A percentile compares a stretch with the other conserved stretches of the same genome.
phyloP scores from a whole-genome alignment of 441 rosid genomes.

The Erodium trifolium region DNA sequence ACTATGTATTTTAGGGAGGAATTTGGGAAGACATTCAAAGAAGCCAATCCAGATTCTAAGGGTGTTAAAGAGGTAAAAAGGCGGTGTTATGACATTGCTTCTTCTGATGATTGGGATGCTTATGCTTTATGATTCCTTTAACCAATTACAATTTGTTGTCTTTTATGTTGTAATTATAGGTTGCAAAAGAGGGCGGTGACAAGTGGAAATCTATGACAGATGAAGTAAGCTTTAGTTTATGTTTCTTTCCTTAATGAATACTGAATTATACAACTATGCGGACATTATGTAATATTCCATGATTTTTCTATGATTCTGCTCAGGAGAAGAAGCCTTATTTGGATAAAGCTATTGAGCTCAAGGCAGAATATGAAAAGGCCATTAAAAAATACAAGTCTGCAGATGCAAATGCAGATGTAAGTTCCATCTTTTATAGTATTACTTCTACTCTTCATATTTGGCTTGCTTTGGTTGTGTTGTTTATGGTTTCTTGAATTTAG shows the following conservation, averaged over 20 bases:
- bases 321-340: constrained; percentile 72
- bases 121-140: background rate
- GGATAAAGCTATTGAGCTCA: constrained; percentile 68
- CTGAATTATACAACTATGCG: background rate
- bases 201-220: constrained; percentile 78
- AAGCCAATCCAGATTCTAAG: constrained; percentile 48
- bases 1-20: constrained; percentile 38
- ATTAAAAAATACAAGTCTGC: constrained; percentile 31
- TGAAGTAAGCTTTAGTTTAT: constrained; percentile 41
- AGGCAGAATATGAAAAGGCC: constrained; percentile 50
- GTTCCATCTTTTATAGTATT: constrained; percentile 9
- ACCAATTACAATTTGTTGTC: background rate
- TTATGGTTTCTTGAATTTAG: background rate
- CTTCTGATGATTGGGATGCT: background rate
- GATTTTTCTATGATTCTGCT: background rate
- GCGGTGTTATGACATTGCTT: background rate
- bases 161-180: constrained; percentile 28
- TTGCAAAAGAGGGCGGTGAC: constrained; percentile 75
- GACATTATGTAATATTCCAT: no score
- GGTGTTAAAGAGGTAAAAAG: constrained; percentile 39
- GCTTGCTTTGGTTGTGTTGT: background rate
- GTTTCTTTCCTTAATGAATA: background rate
- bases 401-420: constrained; percentile 33
- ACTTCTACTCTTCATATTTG: background rate
- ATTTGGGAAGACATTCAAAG: constrained; percentile 51